phyloP scores from a whole-genome alignment of 2,329 filamentous ascomycete genomes.

The Beauveria australis region DNA sequence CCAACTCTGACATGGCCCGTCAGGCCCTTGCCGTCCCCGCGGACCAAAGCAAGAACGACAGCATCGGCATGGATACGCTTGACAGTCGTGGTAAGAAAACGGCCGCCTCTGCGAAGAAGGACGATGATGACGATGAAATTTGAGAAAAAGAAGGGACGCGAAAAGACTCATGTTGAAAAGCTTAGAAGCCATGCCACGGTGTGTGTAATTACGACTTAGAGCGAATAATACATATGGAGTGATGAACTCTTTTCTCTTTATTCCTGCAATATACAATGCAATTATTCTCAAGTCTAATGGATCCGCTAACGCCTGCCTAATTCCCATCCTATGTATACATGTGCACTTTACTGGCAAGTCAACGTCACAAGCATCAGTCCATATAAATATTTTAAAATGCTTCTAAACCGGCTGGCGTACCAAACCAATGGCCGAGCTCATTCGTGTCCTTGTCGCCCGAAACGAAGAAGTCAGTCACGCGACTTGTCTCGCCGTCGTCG shows the following conservation, averaged over 20 bases:
- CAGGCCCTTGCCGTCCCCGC: slow-evolving; percentile 72
- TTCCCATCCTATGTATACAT: background rate
- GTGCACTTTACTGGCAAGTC: background rate
- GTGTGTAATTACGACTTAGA: slow-evolving; percentile 4
- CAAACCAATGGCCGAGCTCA: slow-evolving; percentile 78
- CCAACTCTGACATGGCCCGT: slow-evolving; percentile 75
- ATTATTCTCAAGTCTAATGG: background rate
- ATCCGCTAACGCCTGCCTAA: background rate
- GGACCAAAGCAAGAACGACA: slow-evolving; percentile 32
- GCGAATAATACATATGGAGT: background rate
- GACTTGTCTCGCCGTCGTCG: slow-evolving; percentile 59
- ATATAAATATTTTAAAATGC: slow-evolving; percentile 47
- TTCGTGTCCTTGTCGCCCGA: slow-evolving; percentile 38
- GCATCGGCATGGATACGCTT: slow-evolving; percentile 51
- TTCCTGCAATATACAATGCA: background rate
- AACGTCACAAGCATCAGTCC: background rate
- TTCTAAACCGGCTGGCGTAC: slow-evolving; percentile 58
- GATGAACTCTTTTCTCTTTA: background rate
- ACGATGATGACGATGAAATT: slow-evolving; percentile 52
- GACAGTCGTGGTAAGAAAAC: slow-evolving; percentile 50
- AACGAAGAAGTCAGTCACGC: slow-evolving; percentile 69
- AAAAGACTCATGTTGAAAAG: slow-evolving; percentile 9
- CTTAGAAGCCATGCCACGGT: slow-evolving; percentile 7
- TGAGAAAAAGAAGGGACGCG: slow-evolving; percentile 20
- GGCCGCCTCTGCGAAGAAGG: slow-evolving; percentile 22